Conservation (phyloP, 805 yeast species). For the Jamesozyma spencerorum region DNA sequence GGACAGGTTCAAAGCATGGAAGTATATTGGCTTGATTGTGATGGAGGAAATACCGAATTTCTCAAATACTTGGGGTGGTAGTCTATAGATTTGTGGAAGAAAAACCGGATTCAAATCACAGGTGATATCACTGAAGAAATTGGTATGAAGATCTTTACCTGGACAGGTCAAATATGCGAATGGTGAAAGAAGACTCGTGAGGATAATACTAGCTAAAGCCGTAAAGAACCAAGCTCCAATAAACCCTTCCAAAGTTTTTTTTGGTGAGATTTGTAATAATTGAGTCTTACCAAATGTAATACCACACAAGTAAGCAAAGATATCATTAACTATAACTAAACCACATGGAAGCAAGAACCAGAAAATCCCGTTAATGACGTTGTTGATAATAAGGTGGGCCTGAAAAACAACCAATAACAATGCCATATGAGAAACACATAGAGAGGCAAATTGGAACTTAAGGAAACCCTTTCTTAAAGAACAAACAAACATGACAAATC, state of each 20-base stretch:
- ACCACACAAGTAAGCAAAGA: constrained; percentile 94
- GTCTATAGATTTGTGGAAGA: constrained; percentile 62
- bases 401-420: constrained; percentile 83
- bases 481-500: constrained; percentile 83
- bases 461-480: constrained; percentile 82
- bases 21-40: constrained; percentile 74
- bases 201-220: constrained; percentile 56
- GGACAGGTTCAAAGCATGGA: constrained; percentile 79
- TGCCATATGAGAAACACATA: constrained; percentile 92
- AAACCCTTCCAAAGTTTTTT: constrained; percentile 95
- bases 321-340: constrained; percentile 86
- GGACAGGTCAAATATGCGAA: constrained; percentile 83
- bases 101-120: constrained; percentile 91
- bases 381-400: constrained; percentile 84
- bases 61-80: constrained; percentile 61
- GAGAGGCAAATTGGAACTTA: constrained; percentile 87
- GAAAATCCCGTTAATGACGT: constrained; percentile 79
- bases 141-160: constrained; percentile 53
- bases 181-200: constrained; percentile 55
- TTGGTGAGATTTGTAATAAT: constrained; percentile 87
- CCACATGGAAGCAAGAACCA: constrained; percentile 94
- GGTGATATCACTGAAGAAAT: constrained; percentile 49
- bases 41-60: constrained; percentile 40
- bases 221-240: constrained; percentile 97
- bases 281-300: constrained; percentile 92